Evolutionary conservation across 225 moss, liverwort and hornwort genomes (phyloP).

Genomic region (Pseudisothecium myosuroides): DNA sequence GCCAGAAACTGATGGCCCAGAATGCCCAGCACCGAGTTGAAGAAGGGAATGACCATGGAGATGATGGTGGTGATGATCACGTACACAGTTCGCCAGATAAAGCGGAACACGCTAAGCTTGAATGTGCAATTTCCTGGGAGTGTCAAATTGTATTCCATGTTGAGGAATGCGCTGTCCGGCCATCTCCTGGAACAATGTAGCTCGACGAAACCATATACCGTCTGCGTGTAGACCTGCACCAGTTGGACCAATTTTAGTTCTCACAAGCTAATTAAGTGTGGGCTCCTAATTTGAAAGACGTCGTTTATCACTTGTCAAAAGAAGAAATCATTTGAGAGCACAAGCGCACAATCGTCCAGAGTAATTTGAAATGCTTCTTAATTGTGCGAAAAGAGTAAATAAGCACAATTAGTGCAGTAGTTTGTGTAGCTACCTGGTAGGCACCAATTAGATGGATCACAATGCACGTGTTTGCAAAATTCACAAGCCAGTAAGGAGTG

Average conservation of each 20-base stretch:
- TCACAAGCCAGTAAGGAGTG: conserved; percentile 65
- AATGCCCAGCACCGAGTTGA: conserved; percentile 62
- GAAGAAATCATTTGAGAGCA: not conserved
- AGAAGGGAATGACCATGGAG: conserved; percentile 75
- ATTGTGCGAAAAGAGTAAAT: not conserved
- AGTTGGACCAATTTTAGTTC: not conserved
- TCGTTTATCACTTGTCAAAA: not conserved
- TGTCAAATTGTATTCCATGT: conserved; percentile 5
- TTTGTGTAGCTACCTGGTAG: conserved; percentile 47
- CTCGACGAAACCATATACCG: conserved; percentile 55
- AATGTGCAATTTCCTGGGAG: conserved; percentile 24
- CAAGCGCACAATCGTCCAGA: not conserved
- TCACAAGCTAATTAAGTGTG: not conserved
- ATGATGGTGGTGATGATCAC: conserved; percentile 60
- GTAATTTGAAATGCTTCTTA: not conserved
- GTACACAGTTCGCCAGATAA: conserved; percentile 48
- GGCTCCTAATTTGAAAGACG: not conserved
- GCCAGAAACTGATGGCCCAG: conserved; percentile 66
- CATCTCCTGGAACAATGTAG: conserved; percentile 12
- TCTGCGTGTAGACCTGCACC: conserved; percentile 68
- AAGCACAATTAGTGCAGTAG: not conserved
- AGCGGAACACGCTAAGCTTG: conserved; percentile 43
- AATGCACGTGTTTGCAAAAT: conserved; percentile 60
- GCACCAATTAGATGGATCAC: conserved; percentile 77
- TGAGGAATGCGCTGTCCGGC: conserved; percentile 36